phyloP scores from a whole-genome alignment of 768 basidiomycete species.

The Coprinellus micaceus region DNA sequence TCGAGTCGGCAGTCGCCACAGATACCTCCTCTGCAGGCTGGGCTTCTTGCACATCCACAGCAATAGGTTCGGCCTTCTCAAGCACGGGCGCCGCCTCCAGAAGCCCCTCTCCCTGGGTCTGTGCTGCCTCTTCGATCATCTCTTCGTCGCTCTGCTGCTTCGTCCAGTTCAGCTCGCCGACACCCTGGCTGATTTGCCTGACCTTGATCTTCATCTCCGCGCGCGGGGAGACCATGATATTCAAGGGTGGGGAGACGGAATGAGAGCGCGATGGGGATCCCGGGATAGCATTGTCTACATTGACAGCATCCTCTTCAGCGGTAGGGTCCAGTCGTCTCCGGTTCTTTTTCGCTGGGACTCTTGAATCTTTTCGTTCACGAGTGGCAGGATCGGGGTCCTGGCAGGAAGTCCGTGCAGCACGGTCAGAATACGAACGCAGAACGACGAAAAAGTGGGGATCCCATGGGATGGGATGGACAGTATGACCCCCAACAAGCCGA shows the following conservation, averaged over 20 bases:
- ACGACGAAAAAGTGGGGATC: conserved; percentile 1
- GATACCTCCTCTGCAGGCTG: conserved; percentile 20
- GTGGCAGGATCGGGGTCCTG: conserved; percentile 40
- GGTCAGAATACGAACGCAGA: background rate
- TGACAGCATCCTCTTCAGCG: conserved; percentile 62
- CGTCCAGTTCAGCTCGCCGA: conserved; percentile 74
- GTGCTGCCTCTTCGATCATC: conserved; percentile 10
- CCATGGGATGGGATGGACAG: background rate
- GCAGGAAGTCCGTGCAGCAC: background rate
- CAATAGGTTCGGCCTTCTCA: conserved; percentile 5
- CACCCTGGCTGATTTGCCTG: conserved; percentile 74
- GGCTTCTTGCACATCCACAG: conserved; percentile 4
- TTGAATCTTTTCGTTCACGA: conserved; percentile 48
- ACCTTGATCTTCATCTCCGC: conserved; percentile 70
- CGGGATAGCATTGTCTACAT: conserved; percentile 17
- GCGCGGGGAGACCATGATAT: conserved; percentile 56
- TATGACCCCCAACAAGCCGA: no score
- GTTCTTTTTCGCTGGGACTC: conserved; percentile 76
- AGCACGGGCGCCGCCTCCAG: conserved; percentile 1
- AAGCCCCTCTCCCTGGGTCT: conserved; percentile 5
- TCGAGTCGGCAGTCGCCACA: conserved; percentile 14
- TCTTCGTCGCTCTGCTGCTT: conserved; percentile 39
- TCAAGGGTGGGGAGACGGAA: conserved; percentile 42
- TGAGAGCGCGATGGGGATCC: conserved; percentile 35
- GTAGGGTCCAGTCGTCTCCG: conserved; percentile 58